Evolutionary conservation across 2,329 filamentous ascomycete species (phyloP).

Genomic region (Fusarium brevicatenulatum): DNA sequence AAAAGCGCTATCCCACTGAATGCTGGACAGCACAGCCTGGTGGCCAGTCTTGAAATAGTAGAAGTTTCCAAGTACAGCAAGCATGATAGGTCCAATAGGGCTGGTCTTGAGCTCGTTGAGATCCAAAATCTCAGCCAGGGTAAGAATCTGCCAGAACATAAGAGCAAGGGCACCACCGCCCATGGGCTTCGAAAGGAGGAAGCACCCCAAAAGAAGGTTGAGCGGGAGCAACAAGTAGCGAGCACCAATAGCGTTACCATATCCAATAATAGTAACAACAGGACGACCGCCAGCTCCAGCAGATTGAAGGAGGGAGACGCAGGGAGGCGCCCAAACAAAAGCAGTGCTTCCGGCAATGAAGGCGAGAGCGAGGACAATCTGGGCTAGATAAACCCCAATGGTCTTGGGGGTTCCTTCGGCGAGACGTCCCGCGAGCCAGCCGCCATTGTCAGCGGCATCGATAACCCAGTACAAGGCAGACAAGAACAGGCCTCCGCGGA

Average conservation of each 20-base stretch:
- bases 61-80: constrained; percentile 90
- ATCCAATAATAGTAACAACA: constrained; percentile 84
- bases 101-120: constrained; percentile 69
- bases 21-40: constrained; percentile 84
- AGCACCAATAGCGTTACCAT: constrained; percentile 91
- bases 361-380: constrained; percentile 80
- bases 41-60: constrained; percentile 99
- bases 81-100: constrained; percentile 83
- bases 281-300: constrained; percentile 57
- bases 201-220: constrained; percentile 79
- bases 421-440: constrained; percentile 73
- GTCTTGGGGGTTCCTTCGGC: constrained; percentile 75
- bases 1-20: constrained; percentile 97
- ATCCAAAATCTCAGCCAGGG: constrained; percentile 73
- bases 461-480: constrained; percentile 87
- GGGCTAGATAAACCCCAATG: constrained; percentile 79
- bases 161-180: constrained; percentile 85
- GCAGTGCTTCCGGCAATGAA: constrained; percentile 86
- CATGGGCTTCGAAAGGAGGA: constrained; percentile 93
- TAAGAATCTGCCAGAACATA: constrained; percentile 88
- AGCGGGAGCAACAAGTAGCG: constrained; percentile 87
- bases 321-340: constrained; percentile 87
- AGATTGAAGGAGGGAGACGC: constrained; percentile 75
- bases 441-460: constrained; percentile 86
- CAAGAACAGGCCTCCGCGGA: constrained; percentile 80